Evolutionary conservation across 2,329 filamentous ascomycete species (phyloP).

Genomic region (Stagonosporopsis rhizophila): DNA sequence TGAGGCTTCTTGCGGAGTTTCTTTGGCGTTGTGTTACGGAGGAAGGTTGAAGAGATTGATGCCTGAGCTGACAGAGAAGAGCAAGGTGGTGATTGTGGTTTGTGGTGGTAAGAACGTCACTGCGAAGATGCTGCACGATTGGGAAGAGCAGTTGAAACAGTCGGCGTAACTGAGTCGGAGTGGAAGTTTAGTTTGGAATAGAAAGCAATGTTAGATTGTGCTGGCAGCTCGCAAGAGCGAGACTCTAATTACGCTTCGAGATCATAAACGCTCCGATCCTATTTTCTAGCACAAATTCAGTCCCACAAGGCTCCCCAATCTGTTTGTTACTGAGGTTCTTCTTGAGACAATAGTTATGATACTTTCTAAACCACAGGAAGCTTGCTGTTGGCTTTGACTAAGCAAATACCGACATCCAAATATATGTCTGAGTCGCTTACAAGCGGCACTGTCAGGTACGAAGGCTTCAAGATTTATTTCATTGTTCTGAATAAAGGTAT

Average conservation of each 20-base stretch:
- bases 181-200: background rate
- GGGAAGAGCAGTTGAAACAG: slow-evolving; percentile 8
- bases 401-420: no score
- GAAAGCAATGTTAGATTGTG: background rate
- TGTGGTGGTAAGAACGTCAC: slow-evolving; percentile 69
- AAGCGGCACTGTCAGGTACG: no score
- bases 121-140: slow-evolving; percentile 38
- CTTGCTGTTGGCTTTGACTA: no score
- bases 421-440: no score
- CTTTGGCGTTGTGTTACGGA: slow-evolving; percentile 70
- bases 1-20: slow-evolving; percentile 82
- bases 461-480: no score
- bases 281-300: background rate
- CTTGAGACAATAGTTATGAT: no score
- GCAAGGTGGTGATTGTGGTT: slow-evolving; percentile 81
- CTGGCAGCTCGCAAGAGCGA: background rate
- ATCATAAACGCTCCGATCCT: background rate
- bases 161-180: background rate
- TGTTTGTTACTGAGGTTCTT: no score
- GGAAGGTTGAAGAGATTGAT: slow-evolving; percentile 63
- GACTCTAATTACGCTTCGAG: background rate
- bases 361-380: no score
- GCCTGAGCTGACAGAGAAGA: slow-evolving; percentile 60
- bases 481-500: background rate
- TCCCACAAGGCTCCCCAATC: background rate